A percentile compares a stretch with the other conserved stretches of the same genome.
These are phyloP conservation scores for Stagonosporopsis cucurbitacearum DNA, from an alignment of 2,329 filamentous ascomycete genomes.

Conservation along the genomic window DNA sequence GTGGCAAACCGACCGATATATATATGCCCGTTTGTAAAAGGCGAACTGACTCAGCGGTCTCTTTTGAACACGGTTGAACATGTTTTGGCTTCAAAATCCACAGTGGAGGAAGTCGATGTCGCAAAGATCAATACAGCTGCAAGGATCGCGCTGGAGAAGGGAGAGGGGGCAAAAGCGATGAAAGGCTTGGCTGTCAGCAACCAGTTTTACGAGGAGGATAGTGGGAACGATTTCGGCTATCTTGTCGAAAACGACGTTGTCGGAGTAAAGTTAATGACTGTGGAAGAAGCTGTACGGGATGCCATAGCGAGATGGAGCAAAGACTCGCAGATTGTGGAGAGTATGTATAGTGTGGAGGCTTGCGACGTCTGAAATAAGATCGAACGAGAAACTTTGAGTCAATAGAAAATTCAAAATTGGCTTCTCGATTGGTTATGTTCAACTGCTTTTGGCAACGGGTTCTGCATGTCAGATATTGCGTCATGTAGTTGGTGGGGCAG, in stretches of 20 bases:
- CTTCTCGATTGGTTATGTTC: neutral
- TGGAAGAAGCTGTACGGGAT: slow-evolving; percentile 39
- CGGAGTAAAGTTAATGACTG: slow-evolving; percentile 32
- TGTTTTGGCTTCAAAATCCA: slow-evolving; percentile 29
- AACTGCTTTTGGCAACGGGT: neutral
- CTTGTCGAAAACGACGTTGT: slow-evolving; percentile 40
- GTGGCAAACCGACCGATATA: slow-evolving; percentile 39
- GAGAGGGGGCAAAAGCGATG: slow-evolving; percentile 37
- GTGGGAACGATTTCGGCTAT: slow-evolving; percentile 32
- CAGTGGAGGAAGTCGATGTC: slow-evolving; percentile 36
- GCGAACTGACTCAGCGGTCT: slow-evolving; percentile 34
- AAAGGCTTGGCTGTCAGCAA: slow-evolving; percentile 39
- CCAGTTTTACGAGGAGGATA: slow-evolving; percentile 45
- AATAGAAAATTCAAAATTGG: neutral
- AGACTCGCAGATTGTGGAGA: slow-evolving; percentile 34
- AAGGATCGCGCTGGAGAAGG: slow-evolving; percentile 33
- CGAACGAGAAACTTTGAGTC: neutral
- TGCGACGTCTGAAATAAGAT: slow-evolving; percentile 25
- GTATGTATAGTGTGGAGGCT: slow-evolving; percentile 38
- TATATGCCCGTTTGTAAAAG: slow-evolving; percentile 32
- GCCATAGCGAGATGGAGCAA: slow-evolving; percentile 33
- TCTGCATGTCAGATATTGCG: neutral
- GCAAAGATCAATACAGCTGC: slow-evolving; percentile 38
- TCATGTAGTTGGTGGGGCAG: neutral
- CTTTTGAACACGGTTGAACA: slow-evolving; percentile 36